Evolutionary conservation across 768 basidiomycete genomes (phyloP).

Genomic region (Phlegmacium glaucopus): DNA sequence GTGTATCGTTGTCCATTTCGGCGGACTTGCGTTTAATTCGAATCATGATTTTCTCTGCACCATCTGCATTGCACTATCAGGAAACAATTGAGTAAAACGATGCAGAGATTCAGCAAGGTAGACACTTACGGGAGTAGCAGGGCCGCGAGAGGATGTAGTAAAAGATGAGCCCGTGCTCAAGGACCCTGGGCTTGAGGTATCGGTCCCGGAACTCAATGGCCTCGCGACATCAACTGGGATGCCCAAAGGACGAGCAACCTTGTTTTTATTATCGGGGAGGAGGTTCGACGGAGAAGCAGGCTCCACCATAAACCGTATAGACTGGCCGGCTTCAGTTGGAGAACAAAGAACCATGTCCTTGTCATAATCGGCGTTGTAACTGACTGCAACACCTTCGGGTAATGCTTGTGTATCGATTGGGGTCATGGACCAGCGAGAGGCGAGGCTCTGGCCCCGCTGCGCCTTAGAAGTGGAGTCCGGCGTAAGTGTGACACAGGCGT

Average conservation of each 20-base stretch:
- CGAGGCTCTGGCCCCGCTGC: constrained; percentile 6
- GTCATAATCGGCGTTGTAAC: not conserved
- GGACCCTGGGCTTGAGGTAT: constrained; percentile 10
- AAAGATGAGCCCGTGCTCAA: constrained; percentile 14
- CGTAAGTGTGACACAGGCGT: constrained; percentile 3
- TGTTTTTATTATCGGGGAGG: not conserved
- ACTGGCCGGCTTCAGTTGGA: not conserved
- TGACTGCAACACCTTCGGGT: not conserved
- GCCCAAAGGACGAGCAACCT: constrained; percentile 14
- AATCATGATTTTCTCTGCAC: constrained; percentile 19
- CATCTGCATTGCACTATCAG: constrained; percentile 1
- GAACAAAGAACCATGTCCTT: not conserved
- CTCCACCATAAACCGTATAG: not conserved
- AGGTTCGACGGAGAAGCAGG: not conserved
- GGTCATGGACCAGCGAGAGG: constrained; percentile 8
- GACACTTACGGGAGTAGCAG: constrained; percentile 27
- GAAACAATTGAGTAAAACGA: constrained; percentile 1
- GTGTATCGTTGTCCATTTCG: constrained; percentile 11
- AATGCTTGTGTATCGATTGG: not conserved
- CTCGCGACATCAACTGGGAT: constrained; percentile 23
- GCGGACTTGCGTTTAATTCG: constrained; percentile 37
- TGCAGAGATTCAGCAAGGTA: not conserved
- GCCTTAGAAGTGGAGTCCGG: constrained; percentile 1
- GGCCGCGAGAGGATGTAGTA: constrained; percentile 18
- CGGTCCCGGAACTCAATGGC: constrained; percentile 17